Base-by-base conservation (phyloP, 441 rosid genomes). In the Euphorbia schlechtendalii region DNA sequence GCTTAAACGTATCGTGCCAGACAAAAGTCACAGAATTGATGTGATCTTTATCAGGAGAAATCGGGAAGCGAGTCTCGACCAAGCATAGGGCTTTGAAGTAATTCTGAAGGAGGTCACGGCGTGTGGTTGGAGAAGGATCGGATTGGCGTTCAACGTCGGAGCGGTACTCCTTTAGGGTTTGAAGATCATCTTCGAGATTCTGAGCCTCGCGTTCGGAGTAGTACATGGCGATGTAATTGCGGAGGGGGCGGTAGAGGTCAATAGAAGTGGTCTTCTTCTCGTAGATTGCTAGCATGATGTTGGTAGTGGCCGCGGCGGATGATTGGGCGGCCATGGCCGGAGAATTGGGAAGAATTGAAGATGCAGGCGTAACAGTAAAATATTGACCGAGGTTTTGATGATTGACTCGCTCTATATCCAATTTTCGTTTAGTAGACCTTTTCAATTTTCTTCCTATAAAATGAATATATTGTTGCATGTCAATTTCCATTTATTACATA, bases 191-290 rank as follows among this genome's bases (percentile, higher is more conserved):
- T 28, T 90, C 99, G 21, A 93, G 81, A 77, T 82, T 86, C 71
- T 86, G 81, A 38, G 99, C 99, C 63, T 93, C 95, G 70, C 97
- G 99, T 67, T 93, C 99, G 28, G 97, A 90, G 91, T 90, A 93
- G 70, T 69, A 63, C 77, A 74, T 73, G 72, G 81, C 73, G 69
- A 93, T 71, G 82, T 86, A 93, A 68, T 87, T 86, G 71, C 97
- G 97, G 62, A 93, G 78, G 5, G 99, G 96, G 43, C 97, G 96
- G 87, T 93, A 90, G 70, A 93, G 83, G 67, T 93, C 99, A 71
- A 85, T 24, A 20, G 92, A 17, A 27, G 53, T 66, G 14, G 98
- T 85, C 65, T 93, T 93, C 81, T 93, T 93, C 92, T 93, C 97
- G 82, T 80, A 78, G 73, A 93, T 82, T 14, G 98, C 95, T 55